Evolutionary conservation across 108 stramenopile species (phyloP), one percentile per base, ranked within the genome.

Genomic region (Pseudonitzschia multiseries): DNA sequence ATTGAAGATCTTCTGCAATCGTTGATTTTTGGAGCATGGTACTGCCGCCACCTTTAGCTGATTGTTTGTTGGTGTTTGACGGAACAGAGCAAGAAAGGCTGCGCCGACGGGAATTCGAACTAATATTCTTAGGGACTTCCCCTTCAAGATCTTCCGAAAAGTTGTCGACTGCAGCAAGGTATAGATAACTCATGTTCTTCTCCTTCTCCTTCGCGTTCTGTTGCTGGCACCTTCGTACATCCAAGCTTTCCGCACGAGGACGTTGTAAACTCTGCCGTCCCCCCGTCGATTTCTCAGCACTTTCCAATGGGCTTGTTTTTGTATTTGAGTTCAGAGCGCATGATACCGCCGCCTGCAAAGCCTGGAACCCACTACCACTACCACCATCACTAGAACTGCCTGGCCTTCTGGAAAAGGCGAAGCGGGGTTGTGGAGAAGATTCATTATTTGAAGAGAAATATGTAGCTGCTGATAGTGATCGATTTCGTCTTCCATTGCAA

Each of bases 241-340:
- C 77, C 2, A 78, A 51, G 31, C 77, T 78, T 52, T 78, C 77
- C 0, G 77, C 32, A 28, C 77, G 77, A n/a, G 71, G 71, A 13
- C 54, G 52, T 28, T 33, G 41, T 8, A 51, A 29, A 18, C 27
- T 24, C 12, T 40, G 28, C 21, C 36, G 40, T 33, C 36, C 64
- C 22, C n/a, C 44, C 10, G 48, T n/a, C 43, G 66, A 48, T 48
- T 67, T 50, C 8, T 50, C 44, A 8, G 27, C 26, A 29, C 43
- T n/a, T 26, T 14, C 0, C 18, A 41, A 10, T 41, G 33, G 12
- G 4, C 26, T 33, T 6, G 21, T 4, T 14, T 15, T 18, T 24
- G 66, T 5, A 27, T 9, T 50, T 4, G 66, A 44, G 46, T 50
- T 50, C 27, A 67, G n/a, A 44, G 66, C 66, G 27, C 66, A 67